Evolutionary conservation across 805 yeast genomes (phyloP).

Genomic region (Hanseniaspora vineae): DNA sequence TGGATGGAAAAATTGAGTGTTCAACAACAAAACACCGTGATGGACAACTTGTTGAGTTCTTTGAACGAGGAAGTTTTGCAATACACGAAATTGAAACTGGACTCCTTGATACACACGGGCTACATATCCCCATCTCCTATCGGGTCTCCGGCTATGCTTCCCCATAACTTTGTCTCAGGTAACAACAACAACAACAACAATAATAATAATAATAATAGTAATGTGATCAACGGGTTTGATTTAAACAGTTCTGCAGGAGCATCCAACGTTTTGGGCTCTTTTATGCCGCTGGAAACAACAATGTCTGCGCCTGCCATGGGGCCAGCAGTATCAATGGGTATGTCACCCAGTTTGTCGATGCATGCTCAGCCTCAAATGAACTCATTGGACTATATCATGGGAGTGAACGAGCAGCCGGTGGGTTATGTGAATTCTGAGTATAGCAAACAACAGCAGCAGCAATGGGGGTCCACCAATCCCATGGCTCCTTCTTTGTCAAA

Average conservation of each 20-base stretch:
- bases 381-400: slow-evolving; percentile 5
- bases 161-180: background rate
- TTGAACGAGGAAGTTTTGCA: slow-evolving; percentile 39
- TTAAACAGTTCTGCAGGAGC: slow-evolving; percentile 9
- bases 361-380: slow-evolving; percentile 4
- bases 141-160: slow-evolving; percentile 15
- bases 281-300: slow-evolving; percentile 3
- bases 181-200: background rate
- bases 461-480: too few species aligned
- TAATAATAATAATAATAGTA: background rate
- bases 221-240: slow-evolving; percentile 6
- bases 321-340: background rate
- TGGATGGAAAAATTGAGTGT: slow-evolving; percentile 40
- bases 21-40: slow-evolving; percentile 38
- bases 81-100: slow-evolving; percentile 36
- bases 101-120: slow-evolving; percentile 18
- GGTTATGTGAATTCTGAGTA: too few species aligned
- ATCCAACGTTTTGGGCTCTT: slow-evolving; percentile 6
- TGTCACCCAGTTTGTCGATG: background rate
- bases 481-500: too few species aligned
- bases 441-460: too few species aligned
- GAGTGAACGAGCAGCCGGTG: background rate
- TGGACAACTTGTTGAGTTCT: slow-evolving; percentile 39
- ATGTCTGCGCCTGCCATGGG: slow-evolving; percentile 6
- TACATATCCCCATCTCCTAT: slow-evolving; percentile 15